A percentile compares a stretch with the other conserved stretches of the same genome.
These are phyloP conservation scores for Breviolum minutum DNA, from an alignment of 73 alveolate species.

Conservation along the genomic window DNA sequence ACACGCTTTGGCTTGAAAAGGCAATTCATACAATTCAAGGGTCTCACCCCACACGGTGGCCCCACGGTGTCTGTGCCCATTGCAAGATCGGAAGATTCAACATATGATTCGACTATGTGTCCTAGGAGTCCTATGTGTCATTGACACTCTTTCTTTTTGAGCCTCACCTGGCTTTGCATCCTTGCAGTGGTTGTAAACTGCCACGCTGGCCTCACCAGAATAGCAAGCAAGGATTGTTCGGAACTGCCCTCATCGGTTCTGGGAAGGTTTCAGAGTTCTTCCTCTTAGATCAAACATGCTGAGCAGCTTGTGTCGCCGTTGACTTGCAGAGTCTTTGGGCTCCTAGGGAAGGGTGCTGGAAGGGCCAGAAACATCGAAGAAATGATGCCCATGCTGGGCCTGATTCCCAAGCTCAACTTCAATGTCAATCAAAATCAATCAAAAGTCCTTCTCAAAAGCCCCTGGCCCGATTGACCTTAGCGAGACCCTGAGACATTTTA, in stretches of 20 bases:
- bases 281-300: neutral
- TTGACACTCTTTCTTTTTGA: too few species aligned
- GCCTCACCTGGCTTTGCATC: slow-evolving; percentile 7
- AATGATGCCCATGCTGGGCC: neutral
- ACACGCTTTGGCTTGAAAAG: neutral
- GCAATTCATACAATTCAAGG: neutral
- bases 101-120: too few species aligned
- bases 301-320: slow-evolving; percentile 93
- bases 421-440: neutral
- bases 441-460: slow-evolving; percentile 42
- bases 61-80: too few species aligned
- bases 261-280: neutral
- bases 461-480: slow-evolving; percentile 88
- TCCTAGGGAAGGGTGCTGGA: slow-evolving; percentile 2
- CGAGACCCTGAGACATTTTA: neutral
- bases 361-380: neutral
- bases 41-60: neutral
- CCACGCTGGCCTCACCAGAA: slow-evolving; percentile 26
- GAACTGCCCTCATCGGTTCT: neutral
- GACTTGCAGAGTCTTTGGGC: slow-evolving; percentile 72
- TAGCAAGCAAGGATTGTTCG: neutral
- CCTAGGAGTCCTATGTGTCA: too few species aligned
- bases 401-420: neutral
- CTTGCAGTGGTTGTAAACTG: slow-evolving; percentile 30
- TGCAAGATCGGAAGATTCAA: too few species aligned